These are phyloP conservation scores for Coniophora puteana DNA, from an alignment of 1,284 basidiomycete genomes.

Conservation along the genomic window DNA sequence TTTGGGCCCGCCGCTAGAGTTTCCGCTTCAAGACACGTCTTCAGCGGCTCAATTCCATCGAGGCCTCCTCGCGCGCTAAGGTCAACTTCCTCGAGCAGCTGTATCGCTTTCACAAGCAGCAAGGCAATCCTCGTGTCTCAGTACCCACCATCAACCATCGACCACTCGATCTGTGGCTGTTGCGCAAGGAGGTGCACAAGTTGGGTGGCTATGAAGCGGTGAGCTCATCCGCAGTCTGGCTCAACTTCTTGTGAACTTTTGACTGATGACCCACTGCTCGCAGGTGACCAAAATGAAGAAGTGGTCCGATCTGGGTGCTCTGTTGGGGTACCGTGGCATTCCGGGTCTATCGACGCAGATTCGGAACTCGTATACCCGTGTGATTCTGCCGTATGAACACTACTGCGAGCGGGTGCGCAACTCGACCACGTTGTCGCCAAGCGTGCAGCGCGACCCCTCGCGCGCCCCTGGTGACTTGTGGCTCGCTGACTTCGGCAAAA, in stretches of 20 bases:
- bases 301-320: slow-evolving; percentile 83
- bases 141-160: slow-evolving; percentile 93
- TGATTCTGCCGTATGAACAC: slow-evolving; percentile 93
- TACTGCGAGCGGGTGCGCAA: slow-evolving; percentile 78
- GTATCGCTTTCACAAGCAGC: slow-evolving; percentile 88
- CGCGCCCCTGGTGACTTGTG: no score
- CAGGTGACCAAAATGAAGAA: slow-evolving; percentile 78
- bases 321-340: slow-evolving; percentile 79
- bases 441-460: slow-evolving; percentile 32
- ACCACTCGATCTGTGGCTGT: slow-evolving; percentile 88
- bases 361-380: slow-evolving; percentile 85
- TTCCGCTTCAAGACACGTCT: slow-evolving; percentile 96
- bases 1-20: slow-evolving; percentile 47
- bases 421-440: slow-evolving; percentile 44
- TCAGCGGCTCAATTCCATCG: slow-evolving; percentile 94
- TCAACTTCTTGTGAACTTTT: slow-evolving; percentile 17
- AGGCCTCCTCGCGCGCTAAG: slow-evolving; percentile 94
- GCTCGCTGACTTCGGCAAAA: no score
- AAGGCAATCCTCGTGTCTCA: slow-evolving; percentile 81
- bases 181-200: slow-evolving; percentile 89
- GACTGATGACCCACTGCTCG: slow-evolving; percentile 17
- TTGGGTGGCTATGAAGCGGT: slow-evolving; percentile 86
- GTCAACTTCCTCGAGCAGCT: slow-evolving; percentile 97
- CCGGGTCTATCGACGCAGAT: slow-evolving; percentile 84
- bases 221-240: slow-evolving; percentile 22